These are phyloP conservation scores for Hanseniaspora singularis DNA, from an alignment of 805 yeast species.

Conservation along the genomic window DNA sequence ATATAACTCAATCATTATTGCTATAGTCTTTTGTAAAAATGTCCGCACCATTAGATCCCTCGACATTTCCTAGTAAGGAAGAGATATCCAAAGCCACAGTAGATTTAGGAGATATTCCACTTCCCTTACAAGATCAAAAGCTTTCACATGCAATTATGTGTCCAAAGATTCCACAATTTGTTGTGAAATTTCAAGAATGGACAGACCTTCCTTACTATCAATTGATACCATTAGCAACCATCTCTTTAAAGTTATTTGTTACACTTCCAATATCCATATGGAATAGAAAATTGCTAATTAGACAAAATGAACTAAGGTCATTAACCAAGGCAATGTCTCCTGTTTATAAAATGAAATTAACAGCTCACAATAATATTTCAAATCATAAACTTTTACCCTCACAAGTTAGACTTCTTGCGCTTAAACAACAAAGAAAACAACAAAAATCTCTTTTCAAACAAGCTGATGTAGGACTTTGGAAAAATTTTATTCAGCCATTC, in stretches of 20 bases:
- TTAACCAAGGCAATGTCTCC: constrained; percentile 66
- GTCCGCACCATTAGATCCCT: neutral
- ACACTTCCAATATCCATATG: constrained; percentile 70
- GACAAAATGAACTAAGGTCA: constrained; percentile 62
- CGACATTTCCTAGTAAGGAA: constrained; percentile 3
- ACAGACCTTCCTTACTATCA: constrained; percentile 74
- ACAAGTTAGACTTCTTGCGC: constrained; percentile 59
- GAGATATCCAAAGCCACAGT: constrained; percentile 6
- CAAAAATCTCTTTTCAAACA: constrained; percentile 59
- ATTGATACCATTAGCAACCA: constrained; percentile 61
- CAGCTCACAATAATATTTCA: constrained; percentile 27
- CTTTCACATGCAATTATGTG: constrained; percentile 16
- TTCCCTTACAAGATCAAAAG: constrained; percentile 15
- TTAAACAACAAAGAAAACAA: constrained; percentile 66
- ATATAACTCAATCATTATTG: no score
- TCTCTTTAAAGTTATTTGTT: constrained; percentile 48
- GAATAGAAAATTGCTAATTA: constrained; percentile 56
- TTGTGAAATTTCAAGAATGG: constrained; percentile 41
- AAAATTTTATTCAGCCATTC: constrained; percentile 59
- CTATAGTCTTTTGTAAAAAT: neutral
- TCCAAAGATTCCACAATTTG: constrained; percentile 23
- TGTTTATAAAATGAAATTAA: constrained; percentile 44
- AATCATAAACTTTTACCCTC: constrained; percentile 50
- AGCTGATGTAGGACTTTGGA: constrained; percentile 67
- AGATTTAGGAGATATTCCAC: constrained; percentile 7